phyloP scores from a whole-genome alignment of 345 rosid genomes.

The Aquilaria malaccensis region DNA sequence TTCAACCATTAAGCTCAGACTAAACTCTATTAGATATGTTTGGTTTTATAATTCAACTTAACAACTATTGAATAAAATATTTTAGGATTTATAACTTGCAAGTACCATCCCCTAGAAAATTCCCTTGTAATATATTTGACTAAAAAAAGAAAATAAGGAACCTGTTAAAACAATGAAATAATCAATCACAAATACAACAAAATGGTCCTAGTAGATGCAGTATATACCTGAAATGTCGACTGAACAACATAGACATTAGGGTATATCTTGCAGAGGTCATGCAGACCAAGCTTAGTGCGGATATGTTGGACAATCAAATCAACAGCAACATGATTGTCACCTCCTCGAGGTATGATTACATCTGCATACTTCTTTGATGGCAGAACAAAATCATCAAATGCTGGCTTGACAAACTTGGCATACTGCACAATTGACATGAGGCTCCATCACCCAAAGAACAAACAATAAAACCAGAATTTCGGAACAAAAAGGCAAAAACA shows the following conservation, averaged over 20 bases:
- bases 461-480: conserved; percentile 8
- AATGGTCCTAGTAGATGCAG: neutral
- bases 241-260: conserved; percentile 72
- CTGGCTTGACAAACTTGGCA: conserved; percentile 97
- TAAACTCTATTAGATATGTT: too few species aligned
- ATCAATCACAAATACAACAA: neutral
- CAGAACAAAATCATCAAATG: conserved; percentile 95
- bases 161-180: conserved; percentile 2
- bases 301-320: conserved; percentile 96
- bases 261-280: conserved; percentile 89
- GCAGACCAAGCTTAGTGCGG: conserved; percentile 90
- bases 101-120: too few species aligned
- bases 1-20: too few species aligned
- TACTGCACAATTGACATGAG: conserved; percentile 49
- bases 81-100: too few species aligned
- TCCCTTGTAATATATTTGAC: too few species aligned
- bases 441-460: conserved; percentile 7
- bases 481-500: neutral
- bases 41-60: too few species aligned
- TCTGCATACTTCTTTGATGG: conserved; percentile 97
- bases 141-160: too few species aligned
- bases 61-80: too few species aligned
- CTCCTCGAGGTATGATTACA: conserved; percentile 91
- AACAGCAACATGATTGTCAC: conserved; percentile 94
- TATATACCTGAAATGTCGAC: conserved; percentile 84